Base-by-base conservation (phyloP, 176 grass and related monocot genomes). In the Carex kokanica region DNA sequence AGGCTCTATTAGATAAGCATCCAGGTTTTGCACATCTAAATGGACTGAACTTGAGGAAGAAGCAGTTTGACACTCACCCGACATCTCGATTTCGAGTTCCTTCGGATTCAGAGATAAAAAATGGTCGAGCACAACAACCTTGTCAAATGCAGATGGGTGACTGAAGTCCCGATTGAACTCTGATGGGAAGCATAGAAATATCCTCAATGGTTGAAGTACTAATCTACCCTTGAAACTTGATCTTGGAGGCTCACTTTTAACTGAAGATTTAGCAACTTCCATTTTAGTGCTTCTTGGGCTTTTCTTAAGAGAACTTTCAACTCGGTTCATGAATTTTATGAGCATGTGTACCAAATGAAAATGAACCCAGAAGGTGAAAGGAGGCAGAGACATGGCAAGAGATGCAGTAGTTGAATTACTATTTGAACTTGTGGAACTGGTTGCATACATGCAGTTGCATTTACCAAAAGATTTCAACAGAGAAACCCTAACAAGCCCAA, bases 311-410 rank as follows among this genome's bases (percentile, higher is more conserved):
- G 68, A 83, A 78, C 3, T 65, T 45, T 83, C 83, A 52, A 93
- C 61, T 88, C 87, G 75, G 72, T 69, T 93, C 20, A 92, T 62
- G 83, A 99, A 87, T 78, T 89, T 73, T 80, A 91, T 63, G 83
- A 99, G 65, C 80, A 89, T 88, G 80, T 95, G 78, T 81, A 99
- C 23, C 47, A 92, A 85, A 86, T 91, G 89, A 65, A 93, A 93
- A 84, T 99, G 96, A 67, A 95, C 84, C 93, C 96, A 99, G 32
- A 91, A 89, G 74, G 90, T 65, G 43, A 93, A 86, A 86, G 90
- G 89, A 82, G 96, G 89, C 74, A 95, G 83, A 87, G 64, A 63
- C 4, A 99, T 75, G 17, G 62, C 86, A 57, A 99, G 62, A 78
- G 85, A 95, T 84, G 86, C 90, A 84, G 81, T 88, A 79, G 83